These are phyloP conservation scores for Lindgomyces ingoldianus DNA, from an alignment of 495 filamentous ascomycete species.

Conservation along the genomic window DNA sequence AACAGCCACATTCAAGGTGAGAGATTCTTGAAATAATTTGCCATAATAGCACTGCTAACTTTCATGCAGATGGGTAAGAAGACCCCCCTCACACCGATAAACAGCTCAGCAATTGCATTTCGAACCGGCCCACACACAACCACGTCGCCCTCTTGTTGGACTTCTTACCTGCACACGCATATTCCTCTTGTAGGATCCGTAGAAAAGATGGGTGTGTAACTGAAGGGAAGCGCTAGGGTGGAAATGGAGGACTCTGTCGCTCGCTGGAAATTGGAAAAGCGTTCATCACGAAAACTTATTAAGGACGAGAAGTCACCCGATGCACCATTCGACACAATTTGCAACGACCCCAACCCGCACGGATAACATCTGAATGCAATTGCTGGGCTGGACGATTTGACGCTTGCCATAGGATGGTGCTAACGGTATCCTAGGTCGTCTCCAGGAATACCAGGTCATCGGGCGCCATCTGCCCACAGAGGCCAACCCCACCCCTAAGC, in stretches of 20 bases:
- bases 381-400: slow-evolving; percentile 6
- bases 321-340: too few relatives aligned
- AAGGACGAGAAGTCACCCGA: too few relatives aligned
- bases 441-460: slow-evolving; percentile 99
- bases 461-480: slow-evolving; percentile 98
- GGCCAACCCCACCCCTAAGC: slow-evolving; percentile 89
- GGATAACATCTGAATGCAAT: neutral
- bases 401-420: neutral
- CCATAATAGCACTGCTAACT: slow-evolving; percentile 23
- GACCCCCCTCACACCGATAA: slow-evolving; percentile 24
- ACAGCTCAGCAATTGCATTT: slow-evolving; percentile 27
- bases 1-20: slow-evolving; percentile 33
- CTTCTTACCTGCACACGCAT: neutral
- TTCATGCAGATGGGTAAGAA: slow-evolving; percentile 55
- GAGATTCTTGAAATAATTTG: neutral
- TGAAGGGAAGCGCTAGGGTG: too few relatives aligned
- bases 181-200: too few relatives aligned
- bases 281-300: too few relatives aligned
- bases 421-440: slow-evolving; percentile 69
- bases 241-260: too few relatives aligned
- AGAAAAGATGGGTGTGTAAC: too few relatives aligned
- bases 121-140: neutral
- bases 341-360: neutral
- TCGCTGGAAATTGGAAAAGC: too few relatives aligned
- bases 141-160: neutral